Evolutionary conservation across 202 grass and related monocot species (phyloP).

Genomic region (Setaria italica): DNA sequence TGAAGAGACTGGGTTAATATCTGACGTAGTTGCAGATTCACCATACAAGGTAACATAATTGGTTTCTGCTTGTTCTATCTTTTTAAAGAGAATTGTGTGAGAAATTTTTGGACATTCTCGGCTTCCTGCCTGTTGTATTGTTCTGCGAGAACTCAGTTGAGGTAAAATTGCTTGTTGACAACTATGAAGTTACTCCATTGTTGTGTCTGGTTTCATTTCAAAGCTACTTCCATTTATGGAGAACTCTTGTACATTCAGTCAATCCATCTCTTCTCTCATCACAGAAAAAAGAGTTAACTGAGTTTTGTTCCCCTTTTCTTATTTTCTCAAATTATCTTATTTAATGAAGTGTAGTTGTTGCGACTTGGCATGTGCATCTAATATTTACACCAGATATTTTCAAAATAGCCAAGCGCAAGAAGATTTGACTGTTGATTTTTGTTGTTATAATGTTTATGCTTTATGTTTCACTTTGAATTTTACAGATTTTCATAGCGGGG

Average conservation of each 20-base stretch:
- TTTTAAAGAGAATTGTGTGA: constrained; percentile 25
- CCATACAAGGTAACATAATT: constrained; percentile 74
- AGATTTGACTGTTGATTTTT: constrained; percentile 16
- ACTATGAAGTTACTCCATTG: background rate
- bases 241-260: background rate
- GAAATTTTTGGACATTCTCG: background rate
- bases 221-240: background rate
- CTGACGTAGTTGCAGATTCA: constrained; percentile 86
- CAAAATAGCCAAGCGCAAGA: constrained; percentile 30
- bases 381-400: constrained; percentile 30
- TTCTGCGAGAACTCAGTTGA: constrained; percentile 1
- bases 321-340: background rate
- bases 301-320: background rate
- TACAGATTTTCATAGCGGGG: constrained; percentile 90
- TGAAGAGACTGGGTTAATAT: constrained; percentile 63
- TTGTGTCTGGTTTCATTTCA: constrained; percentile 3
- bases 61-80: constrained; percentile 26
- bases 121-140: background rate
- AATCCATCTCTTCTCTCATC: background rate
- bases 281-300: background rate
- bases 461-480: constrained; percentile 45
- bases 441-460: constrained; percentile 8
- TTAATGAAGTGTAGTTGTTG: background rate
- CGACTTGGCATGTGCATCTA: background rate
- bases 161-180: background rate